Evolutionary conservation across 1,284 basidiomycete genomes (phyloP).

Genomic region (Kwoniella shivajii): DNA sequence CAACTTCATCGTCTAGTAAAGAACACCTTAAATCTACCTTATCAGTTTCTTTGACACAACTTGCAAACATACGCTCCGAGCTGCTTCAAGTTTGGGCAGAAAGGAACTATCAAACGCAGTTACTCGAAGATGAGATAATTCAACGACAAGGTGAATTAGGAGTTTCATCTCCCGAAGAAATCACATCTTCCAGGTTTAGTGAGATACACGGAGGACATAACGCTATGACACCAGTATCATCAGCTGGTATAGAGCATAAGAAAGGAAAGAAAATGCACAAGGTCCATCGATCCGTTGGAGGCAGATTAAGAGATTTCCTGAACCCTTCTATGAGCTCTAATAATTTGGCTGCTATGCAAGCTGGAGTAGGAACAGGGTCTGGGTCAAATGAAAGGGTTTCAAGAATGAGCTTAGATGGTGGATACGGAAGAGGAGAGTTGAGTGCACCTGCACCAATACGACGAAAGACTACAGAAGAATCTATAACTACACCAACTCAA

Average conservation of each 20-base stretch:
- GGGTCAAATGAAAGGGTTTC: conserved; percentile 2
- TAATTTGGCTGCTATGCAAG: conserved; percentile 12
- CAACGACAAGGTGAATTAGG: conserved; percentile 18
- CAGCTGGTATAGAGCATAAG: conserved; percentile 30
- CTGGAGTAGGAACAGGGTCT: too few species aligned
- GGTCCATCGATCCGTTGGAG: conserved; percentile 41
- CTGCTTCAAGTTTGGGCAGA: conserved; percentile 43
- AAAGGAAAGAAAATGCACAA: conserved; percentile 43
- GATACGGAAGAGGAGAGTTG: conserved; percentile 6
- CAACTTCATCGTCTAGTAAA: not conserved
- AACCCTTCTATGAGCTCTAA: conserved; percentile 30
- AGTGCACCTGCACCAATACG: conserved; percentile 6
- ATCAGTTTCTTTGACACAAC: conserved; percentile 35
- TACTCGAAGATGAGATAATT: conserved; percentile 34
- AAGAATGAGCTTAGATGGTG: conserved; percentile 19
- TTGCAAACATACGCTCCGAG: conserved; percentile 33
- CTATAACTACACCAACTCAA: conserved; percentile 1
- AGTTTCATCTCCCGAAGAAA: conserved; percentile 3
- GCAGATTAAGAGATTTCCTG: conserved; percentile 43
- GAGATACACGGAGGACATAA: not conserved
- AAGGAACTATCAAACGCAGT: conserved; percentile 36
- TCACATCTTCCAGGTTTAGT: not conserved
- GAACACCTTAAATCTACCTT: conserved; percentile 33
- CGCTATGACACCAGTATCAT: conserved; percentile 19
- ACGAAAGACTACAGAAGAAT: conserved; percentile 7